phyloP scores from a whole-genome alignment of 2,329 filamentous ascomycete genomes.

The Cadophora luteo-olivacea region DNA sequence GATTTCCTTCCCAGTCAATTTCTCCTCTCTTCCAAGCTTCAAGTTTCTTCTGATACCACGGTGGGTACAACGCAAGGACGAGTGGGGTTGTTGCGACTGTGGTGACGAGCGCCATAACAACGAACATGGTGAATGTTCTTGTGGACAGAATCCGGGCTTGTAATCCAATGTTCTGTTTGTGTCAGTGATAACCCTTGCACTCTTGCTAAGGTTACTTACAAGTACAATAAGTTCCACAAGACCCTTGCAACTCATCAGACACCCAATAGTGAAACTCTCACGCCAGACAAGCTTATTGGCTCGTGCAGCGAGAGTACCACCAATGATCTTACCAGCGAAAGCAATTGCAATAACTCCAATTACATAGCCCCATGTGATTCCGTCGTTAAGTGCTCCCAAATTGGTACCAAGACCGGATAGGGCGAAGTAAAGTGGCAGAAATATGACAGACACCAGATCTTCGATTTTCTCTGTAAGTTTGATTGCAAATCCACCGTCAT shows the following conservation, averaged over 20 bases:
- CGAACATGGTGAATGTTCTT: slow-evolving; percentile 90
- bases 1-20: slow-evolving; percentile 83
- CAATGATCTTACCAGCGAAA: slow-evolving; percentile 84
- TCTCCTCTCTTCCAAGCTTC: slow-evolving; percentile 81
- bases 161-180: slow-evolving; percentile 73
- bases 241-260: slow-evolving; percentile 96
- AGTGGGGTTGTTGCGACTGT: slow-evolving; percentile 85
- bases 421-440: slow-evolving; percentile 92
- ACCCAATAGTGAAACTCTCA: slow-evolving; percentile 86
- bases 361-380: slow-evolving; percentile 89
- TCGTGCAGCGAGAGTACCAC: slow-evolving; percentile 79
- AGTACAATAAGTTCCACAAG: slow-evolving; percentile 94
- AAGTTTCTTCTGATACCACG: slow-evolving; percentile 76
- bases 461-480: slow-evolving; percentile 94
- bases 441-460: slow-evolving; percentile 83
- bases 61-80: slow-evolving; percentile 75
- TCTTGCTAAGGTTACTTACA: slow-evolving; percentile 56
- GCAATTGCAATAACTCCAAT: slow-evolving; percentile 82
- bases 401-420: slow-evolving; percentile 90
- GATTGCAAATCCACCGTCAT: slow-evolving; percentile 88
- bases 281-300: slow-evolving; percentile 84
- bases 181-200: slow-evolving; percentile 7
- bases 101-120: slow-evolving; percentile 90
- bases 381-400: slow-evolving; percentile 80
- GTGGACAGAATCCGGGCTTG: slow-evolving; percentile 82